A percentile compares a stretch with the other conserved stretches of the same genome.
Evolutionary conservation across 1,139 yeast genomes (phyloP).

Genomic region (Yamadazyma diospyri): DNA sequence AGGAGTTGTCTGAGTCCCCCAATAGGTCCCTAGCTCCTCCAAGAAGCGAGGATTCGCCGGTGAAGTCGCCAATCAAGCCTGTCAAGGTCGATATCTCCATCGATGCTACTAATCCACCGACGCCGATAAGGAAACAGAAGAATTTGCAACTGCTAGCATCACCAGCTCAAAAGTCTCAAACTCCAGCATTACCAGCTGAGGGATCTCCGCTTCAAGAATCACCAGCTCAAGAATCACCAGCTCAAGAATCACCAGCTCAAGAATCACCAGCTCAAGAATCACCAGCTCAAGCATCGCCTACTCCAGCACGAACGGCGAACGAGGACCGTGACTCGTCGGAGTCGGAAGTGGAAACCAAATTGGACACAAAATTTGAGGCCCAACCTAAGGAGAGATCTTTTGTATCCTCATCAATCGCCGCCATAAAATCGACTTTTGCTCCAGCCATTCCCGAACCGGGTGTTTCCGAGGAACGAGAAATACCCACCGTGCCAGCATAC

Average conservation of each 20-base stretch:
- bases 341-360: neutral
- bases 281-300: neutral
- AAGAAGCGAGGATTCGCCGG: conserved; percentile 15
- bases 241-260: too few species aligned
- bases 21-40: conserved; percentile 23
- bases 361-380: conserved; percentile 2
- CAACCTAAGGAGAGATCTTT: conserved; percentile 4
- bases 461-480: conserved; percentile 1
- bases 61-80: conserved; percentile 3
- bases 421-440: too few species aligned
- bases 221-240: neutral
- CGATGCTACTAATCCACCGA: conserved; percentile 20
- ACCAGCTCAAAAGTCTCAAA: neutral
- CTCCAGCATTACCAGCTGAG: conserved; percentile 4
- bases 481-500: neutral
- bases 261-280: neutral
- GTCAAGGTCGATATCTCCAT: conserved; percentile 17
- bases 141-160: conserved; percentile 5
- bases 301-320: neutral
- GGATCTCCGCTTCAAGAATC: conserved; percentile 2
- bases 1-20: conserved; percentile 19
- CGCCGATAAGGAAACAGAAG: conserved; percentile 15
- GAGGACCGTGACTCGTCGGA: neutral
- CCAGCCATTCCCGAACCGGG: conserved; percentile 4
- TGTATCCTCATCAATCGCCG: too few species aligned